Percentiles rank a stretch among this genome's conserved stretches.
phyloP scores from a whole-genome alignment of 306 rosid genomes.

The barrel medic (Medicago truncatula) region DNA sequence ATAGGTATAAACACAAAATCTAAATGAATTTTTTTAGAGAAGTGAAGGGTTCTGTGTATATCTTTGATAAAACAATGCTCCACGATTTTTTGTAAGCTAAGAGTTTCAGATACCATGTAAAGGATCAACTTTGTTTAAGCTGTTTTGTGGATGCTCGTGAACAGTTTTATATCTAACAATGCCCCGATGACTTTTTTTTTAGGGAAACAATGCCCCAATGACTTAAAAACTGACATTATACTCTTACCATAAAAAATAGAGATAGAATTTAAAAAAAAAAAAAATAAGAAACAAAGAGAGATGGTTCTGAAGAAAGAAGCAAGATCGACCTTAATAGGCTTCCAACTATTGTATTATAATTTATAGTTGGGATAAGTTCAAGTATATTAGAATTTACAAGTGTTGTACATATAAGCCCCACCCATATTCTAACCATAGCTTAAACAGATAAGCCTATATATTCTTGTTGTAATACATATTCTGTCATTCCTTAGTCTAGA shows the following conservation, averaged over 20 bases:
- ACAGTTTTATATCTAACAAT: constrained; percentile 8
- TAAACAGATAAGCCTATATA: constrained; percentile 18
- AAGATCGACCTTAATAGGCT: constrained; percentile 4
- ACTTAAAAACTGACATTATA: not conserved
- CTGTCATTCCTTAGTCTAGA: constrained; percentile 1
- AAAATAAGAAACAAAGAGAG: not conserved
- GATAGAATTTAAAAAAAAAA: too few species aligned
- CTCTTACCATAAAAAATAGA: not conserved
- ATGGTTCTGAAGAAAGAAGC: not conserved
- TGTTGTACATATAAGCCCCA: not conserved
- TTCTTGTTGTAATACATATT: constrained; percentile 13
- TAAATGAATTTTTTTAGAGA: not conserved
- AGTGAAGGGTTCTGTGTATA: not conserved
- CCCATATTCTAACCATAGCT: constrained; percentile 14
- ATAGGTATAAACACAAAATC: constrained; percentile 4
- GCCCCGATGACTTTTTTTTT: not conserved
- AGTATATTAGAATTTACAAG: constrained; percentile 5
- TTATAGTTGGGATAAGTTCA: not conserved
- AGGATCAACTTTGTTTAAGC: constrained; percentile 10
- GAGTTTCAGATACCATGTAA: not conserved
- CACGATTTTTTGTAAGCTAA: constrained; percentile 1
- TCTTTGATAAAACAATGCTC: not conserved
- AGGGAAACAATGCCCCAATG: not conserved
- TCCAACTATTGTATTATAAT: constrained; percentile 7
- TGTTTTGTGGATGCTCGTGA: constrained; percentile 1